Evolutionary conservation across 2,329 filamentous ascomycete genomes (phyloP).

Genomic region (Xylariaceae sp.): DNA sequence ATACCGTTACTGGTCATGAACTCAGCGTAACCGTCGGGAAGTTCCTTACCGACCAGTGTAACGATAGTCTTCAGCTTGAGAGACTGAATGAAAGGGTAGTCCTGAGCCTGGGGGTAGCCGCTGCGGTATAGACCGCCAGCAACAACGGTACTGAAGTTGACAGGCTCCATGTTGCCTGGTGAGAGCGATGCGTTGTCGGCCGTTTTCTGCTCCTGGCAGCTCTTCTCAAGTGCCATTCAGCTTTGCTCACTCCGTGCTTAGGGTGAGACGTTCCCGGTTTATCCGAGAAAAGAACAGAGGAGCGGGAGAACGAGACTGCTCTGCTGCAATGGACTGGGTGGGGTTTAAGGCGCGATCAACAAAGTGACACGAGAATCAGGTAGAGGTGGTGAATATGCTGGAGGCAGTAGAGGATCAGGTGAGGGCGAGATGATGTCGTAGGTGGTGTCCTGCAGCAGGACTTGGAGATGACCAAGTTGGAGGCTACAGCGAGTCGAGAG

Average conservation of each 20-base stretch:
- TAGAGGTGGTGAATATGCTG: too few species aligned
- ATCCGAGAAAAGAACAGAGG: too few species aligned
- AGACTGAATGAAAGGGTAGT: conserved; percentile 64
- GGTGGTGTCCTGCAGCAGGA: too few species aligned
- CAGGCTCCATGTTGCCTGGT: conserved; percentile 34
- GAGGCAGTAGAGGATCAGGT: background rate
- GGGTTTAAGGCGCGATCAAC: too few species aligned
- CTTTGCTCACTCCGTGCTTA: too few species aligned
- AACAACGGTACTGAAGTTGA: conserved; percentile 78
- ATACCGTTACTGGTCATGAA: conserved; percentile 69
- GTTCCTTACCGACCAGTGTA: conserved; percentile 61
- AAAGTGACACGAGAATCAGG: too few species aligned
- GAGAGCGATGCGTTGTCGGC: background rate
- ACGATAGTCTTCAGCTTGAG: conserved; percentile 76
- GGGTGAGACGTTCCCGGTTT: too few species aligned
- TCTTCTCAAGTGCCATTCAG: too few species aligned
- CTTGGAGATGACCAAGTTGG: background rate
- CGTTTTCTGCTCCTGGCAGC: too few species aligned
- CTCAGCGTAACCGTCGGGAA: conserved; percentile 44
- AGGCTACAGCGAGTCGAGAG: conserved; percentile 9
- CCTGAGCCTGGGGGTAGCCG: conserved; percentile 68
- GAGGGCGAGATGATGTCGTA: conserved; percentile 1
- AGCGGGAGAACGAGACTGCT: too few species aligned
- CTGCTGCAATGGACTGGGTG: too few species aligned
- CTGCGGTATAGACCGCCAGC: conserved; percentile 74